A percentile compares a stretch with the other conserved stretches of the same genome.
phyloP scores from a whole-genome alignment of 805 yeast species.

The Yamadazyma paraphyllophila region DNA sequence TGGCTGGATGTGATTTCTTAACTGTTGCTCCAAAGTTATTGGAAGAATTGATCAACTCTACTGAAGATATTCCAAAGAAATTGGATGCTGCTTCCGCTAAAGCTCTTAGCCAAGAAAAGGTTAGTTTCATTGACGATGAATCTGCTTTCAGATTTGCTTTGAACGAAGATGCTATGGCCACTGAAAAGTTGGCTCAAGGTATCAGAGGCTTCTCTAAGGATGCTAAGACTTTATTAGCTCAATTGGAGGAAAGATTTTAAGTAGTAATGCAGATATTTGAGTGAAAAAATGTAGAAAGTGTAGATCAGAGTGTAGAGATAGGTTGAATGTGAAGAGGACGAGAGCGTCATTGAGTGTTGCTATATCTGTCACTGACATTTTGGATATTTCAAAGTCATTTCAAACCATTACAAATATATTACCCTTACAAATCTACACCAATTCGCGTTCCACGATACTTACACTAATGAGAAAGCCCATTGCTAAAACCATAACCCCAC shows the following conservation, averaged over 20 bases:
- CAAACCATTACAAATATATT: no score
- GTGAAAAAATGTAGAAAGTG: no score
- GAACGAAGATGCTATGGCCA: conserved; percentile 98
- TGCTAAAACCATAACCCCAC: conserved; percentile 44
- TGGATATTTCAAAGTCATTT: no score
- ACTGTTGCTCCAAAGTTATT: conserved; percentile 92
- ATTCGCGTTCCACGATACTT: conserved; percentile 33
- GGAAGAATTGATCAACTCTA: conserved; percentile 80
- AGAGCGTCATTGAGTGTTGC: no score
- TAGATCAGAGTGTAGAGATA: no score
- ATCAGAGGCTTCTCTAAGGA: conserved; percentile 96
- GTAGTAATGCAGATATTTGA: neutral
- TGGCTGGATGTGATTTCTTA: conserved; percentile 95
- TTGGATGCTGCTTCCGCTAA: conserved; percentile 69
- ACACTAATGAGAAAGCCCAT: conserved; percentile 18
- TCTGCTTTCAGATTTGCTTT: conserved; percentile 83
- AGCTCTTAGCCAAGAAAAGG: conserved; percentile 58
- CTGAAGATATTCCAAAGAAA: conserved; percentile 74
- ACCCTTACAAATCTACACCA: neutral
- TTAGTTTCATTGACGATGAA: conserved; percentile 80
- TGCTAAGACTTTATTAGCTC: conserved; percentile 70
- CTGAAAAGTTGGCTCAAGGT: conserved; percentile 97
- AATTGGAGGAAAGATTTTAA: conserved; percentile 59
- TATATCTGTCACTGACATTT: no score
- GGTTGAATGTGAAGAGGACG: no score